Conservation (phyloP, 2,329 filamentous ascomycete species). For the Pseudocercospora fuligena region DNA sequence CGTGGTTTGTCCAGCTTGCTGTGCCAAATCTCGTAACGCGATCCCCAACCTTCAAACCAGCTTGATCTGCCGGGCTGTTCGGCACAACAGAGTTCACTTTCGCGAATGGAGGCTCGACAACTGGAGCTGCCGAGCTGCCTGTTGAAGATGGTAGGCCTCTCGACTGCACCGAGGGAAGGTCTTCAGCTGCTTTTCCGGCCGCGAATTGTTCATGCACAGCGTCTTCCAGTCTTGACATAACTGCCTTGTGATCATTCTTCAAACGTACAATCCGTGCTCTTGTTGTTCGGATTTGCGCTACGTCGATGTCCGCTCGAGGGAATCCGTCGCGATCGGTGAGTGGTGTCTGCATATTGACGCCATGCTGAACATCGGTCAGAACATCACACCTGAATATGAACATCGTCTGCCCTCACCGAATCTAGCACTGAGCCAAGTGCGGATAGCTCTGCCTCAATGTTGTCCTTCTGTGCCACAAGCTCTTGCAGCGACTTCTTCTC, state of each 20-base stretch:
- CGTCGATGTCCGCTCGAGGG: conserved; percentile 89
- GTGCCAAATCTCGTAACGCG: conserved; percentile 82
- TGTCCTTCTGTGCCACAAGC: conserved; percentile 82
- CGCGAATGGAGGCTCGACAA: conserved; percentile 73
- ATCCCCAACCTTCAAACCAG: conserved; percentile 81
- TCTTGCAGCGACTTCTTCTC: conserved; percentile 70
- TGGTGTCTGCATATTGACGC: conserved; percentile 87
- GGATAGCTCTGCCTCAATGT: conserved; percentile 82
- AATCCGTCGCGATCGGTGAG: conserved; percentile 90
- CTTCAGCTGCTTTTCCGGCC: conserved; percentile 32
- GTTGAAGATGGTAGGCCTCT: conserved; percentile 22
- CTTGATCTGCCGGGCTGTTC: conserved; percentile 78
- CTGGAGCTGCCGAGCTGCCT: conserved; percentile 27
- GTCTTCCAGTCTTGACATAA: conserved; percentile 84
- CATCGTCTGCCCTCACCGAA: conserved; percentile 63
- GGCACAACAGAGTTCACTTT: conserved; percentile 83
- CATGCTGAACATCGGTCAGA: conserved; percentile 67
- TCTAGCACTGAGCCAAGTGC: conserved; percentile 85
- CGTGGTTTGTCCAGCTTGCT: conserved; percentile 83
- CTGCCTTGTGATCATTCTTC: conserved; percentile 88
- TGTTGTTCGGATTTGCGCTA: conserved; percentile 95
- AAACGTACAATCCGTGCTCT: conserved; percentile 85
- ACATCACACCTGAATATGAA: conserved; percentile 10
- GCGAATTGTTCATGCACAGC: conserved; percentile 90
- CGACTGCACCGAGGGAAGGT: conserved; percentile 19